Evolutionary conservation across 1,284 basidiomycete genomes (phyloP).

Genomic region (Cryptococcus sp.): DNA sequence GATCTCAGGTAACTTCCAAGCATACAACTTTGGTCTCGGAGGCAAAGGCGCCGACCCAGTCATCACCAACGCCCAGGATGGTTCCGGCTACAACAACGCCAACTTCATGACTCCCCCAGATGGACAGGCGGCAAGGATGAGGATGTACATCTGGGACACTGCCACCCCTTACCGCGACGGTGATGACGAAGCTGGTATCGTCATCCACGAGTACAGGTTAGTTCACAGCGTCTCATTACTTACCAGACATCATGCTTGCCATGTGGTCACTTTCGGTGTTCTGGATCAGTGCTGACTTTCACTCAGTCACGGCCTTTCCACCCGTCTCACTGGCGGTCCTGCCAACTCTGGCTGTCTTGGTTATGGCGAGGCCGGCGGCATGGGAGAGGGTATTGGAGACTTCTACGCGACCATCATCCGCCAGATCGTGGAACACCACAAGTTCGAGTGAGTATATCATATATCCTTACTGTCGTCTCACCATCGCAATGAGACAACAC

Average conservation of each 20-base stretch:
- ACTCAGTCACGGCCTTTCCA: conserved; percentile 80
- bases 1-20: conserved; percentile 89
- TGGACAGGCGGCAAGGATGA: conserved; percentile 78
- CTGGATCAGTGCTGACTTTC: not conserved
- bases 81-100: conserved; percentile 77
- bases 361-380: conserved; percentile 93
- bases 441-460: conserved; percentile 24
- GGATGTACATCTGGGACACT: conserved; percentile 97
- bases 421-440: conserved; percentile 68
- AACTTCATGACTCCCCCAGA: conserved; percentile 60
- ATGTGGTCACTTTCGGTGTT: not conserved
- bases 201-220: conserved; percentile 70
- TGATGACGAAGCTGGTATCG: conserved; percentile 81
- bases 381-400: conserved; percentile 79
- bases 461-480: too few relatives aligned
- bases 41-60: conserved; percentile 85
- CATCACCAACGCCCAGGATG: conserved; percentile 92
- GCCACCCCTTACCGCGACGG: conserved; percentile 87
- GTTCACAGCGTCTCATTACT: not conserved
- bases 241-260: not conserved
- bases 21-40: conserved; percentile 89
- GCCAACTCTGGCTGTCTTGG: conserved; percentile 89
- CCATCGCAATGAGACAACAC: not conserved
- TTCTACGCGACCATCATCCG: conserved; percentile 83
- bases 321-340: conserved; percentile 90